Evolutionary conservation across 805 yeast genomes (phyloP).

Genomic region (Candida michaelii): DNA sequence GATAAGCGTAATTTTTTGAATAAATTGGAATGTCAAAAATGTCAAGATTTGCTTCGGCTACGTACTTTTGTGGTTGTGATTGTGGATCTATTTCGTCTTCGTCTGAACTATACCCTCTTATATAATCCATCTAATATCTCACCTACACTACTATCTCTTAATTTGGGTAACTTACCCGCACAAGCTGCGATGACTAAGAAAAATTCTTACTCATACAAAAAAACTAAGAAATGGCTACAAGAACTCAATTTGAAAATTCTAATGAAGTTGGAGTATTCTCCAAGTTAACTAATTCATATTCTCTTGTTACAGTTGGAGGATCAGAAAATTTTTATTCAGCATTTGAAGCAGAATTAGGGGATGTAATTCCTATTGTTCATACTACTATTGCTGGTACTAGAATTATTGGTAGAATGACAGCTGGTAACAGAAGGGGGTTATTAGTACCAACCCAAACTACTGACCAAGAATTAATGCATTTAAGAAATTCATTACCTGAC

Average conservation of each 20-base stretch:
- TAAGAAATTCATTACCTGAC: slow-evolving; percentile 95
- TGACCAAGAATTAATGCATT: slow-evolving; percentile 96
- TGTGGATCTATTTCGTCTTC: slow-evolving; percentile 1
- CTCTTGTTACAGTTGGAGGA: slow-evolving; percentile 96
- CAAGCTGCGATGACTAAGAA: slow-evolving; percentile 8
- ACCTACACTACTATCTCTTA: neutral
- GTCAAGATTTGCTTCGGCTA: no score
- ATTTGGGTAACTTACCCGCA: neutral
- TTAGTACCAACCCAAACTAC: slow-evolving; percentile 97
- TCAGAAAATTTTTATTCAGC: slow-evolving; percentile 84
- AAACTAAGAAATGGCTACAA: slow-evolving; percentile 36
- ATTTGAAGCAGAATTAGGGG: slow-evolving; percentile 96
- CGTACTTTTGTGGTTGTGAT: no score
- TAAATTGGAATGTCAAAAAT: slow-evolving; percentile 1
- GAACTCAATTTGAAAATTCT: slow-evolving; percentile 51
- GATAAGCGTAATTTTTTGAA: slow-evolving; percentile 12
- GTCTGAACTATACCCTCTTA: slow-evolving; percentile 10
- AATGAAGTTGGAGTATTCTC: slow-evolving; percentile 85
- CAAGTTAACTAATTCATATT: slow-evolving; percentile 93
- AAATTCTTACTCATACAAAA: slow-evolving; percentile 1
- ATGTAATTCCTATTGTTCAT: slow-evolving; percentile 92
- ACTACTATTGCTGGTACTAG: slow-evolving; percentile 98
- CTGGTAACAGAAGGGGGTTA: slow-evolving; percentile 96
- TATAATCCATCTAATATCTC: slow-evolving; percentile 4
- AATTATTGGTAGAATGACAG: slow-evolving; percentile 96